These are phyloP conservation scores for Rubroboletus satanas DNA, from an alignment of 768 basidiomycete genomes.

Conservation along the genomic window DNA sequence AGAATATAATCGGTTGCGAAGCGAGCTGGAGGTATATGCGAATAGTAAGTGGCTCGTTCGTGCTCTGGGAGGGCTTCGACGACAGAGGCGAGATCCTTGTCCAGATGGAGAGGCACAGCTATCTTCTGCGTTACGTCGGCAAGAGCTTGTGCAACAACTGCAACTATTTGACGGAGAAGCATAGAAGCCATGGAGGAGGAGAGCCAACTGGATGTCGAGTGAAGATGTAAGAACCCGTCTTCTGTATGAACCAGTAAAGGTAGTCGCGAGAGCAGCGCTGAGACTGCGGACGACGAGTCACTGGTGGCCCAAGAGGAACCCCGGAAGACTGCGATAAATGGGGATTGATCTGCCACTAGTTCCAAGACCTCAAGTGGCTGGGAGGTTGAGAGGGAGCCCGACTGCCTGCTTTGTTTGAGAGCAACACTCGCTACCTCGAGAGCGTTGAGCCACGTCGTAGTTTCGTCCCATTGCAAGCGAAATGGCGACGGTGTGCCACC, in stretches of 20 bases:
- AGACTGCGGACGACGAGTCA: background rate
- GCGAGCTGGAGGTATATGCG: slow-evolving; percentile 16
- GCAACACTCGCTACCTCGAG: slow-evolving; percentile 5
- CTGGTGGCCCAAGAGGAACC: slow-evolving; percentile 1
- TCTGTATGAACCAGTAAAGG: slow-evolving; percentile 9
- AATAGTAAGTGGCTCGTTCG: slow-evolving; percentile 7
- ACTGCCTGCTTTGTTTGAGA: slow-evolving; percentile 1
- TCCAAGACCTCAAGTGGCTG: background rate
- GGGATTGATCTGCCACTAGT: slow-evolving; percentile 1
- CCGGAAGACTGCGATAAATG: slow-evolving; percentile 16
- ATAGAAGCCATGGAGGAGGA: slow-evolving; percentile 8
- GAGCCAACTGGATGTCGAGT: slow-evolving; percentile 12
- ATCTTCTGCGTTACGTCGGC: slow-evolving; percentile 8
- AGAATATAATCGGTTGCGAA: slow-evolving; percentile 26
- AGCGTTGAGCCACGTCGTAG: slow-evolving; percentile 15
- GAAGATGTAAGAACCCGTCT: slow-evolving; percentile 12
- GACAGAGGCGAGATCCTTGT: slow-evolving; percentile 14
- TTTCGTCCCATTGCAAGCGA: slow-evolving; percentile 18
- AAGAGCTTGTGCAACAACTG: background rate
- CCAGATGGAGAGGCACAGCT: slow-evolving; percentile 5
- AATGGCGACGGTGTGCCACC: slow-evolving; percentile 2
- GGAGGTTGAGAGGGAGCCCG: background rate
- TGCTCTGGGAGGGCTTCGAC: slow-evolving; percentile 12
- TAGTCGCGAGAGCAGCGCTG: background rate
- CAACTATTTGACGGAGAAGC: slow-evolving; percentile 20